Evolutionary conservation across 495 filamentous ascomycete genomes (phyloP), one percentile per base, ranked within the genome.

Genomic region (Daldinia concentrica): DNA sequence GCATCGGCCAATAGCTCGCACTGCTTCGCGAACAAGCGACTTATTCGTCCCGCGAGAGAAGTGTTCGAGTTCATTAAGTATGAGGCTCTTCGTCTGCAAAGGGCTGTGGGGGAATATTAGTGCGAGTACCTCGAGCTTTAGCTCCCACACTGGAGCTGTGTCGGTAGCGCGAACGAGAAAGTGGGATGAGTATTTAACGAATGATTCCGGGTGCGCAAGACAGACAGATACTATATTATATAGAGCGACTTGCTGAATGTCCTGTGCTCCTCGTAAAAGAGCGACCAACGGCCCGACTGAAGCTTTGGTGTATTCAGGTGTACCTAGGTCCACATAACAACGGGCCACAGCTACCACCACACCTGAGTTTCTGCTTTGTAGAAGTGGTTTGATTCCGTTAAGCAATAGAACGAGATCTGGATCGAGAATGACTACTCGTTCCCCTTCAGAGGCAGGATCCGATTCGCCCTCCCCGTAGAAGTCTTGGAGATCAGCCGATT

Each of bases 151-250:
- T 45, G 92, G 87, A 29, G 91, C 86, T n/a, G 93, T 84, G 73
- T 99, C 95, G 2, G 88, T 90, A 56, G 89, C 85, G 54, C 90
- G 90, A 27, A 98, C 85, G 29, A 98, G 86, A 76, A 98, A 98
- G 77, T 96, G 95, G 7, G 91, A 90, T 7, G 89, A 86, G 74
- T 97, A 94, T 77, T 86, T 90, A 36, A 93, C 90, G 76, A 99
- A 98, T 6, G 88, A 85, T 51, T 89, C 83, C 0, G 95, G 92
- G 24, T 86, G 82, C 15, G 82, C 82, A 26, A 98, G 82, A 69
- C 91, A 93, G 51, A 98, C 91, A 39, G 91, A 90, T 56, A 98
- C 93, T 67, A 99, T 95, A 77, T 98, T 98, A 81, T 94, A 92
- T 6, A 99, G 86, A 8, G 92, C 94, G 61, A 97, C 87, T 70